Percentiles rank a stretch among this genome's conserved stretches.
phyloP scores from a whole-genome alignment of 768 basidiomycete genomes.

The Hirschioporus abietinus region DNA sequence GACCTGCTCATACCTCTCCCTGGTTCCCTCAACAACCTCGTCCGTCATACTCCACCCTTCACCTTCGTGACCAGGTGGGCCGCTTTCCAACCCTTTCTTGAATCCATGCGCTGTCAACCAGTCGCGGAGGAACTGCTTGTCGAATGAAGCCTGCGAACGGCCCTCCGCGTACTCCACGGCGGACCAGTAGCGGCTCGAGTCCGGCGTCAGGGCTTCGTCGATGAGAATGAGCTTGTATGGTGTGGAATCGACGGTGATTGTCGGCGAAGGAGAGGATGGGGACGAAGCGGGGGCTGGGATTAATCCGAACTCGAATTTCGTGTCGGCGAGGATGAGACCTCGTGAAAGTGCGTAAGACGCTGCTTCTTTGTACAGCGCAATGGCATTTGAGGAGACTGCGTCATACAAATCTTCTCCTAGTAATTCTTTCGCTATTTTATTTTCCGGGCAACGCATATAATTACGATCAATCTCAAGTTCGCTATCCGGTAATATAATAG shows the following conservation, averaged over 20 bases:
- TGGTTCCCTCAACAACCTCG: slow-evolving; percentile 72
- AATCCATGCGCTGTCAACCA: slow-evolving; percentile 77
- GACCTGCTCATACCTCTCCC: slow-evolving; percentile 74
- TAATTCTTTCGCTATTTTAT: slow-evolving; percentile 48
- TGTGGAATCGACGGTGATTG: slow-evolving; percentile 14
- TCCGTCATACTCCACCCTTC: slow-evolving; percentile 78
- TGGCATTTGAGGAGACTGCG: slow-evolving; percentile 51
- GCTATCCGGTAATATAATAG: neutral
- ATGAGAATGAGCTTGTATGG: slow-evolving; percentile 66
- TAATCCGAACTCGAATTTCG: slow-evolving; percentile 98
- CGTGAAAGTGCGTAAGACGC: slow-evolving; percentile 64
- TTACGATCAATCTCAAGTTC: neutral
- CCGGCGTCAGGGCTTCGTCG: slow-evolving; percentile 96
- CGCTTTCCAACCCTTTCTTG: slow-evolving; percentile 71
- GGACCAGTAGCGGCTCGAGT: slow-evolving; percentile 98
- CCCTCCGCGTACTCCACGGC: slow-evolving; percentile 67
- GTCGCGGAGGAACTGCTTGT: slow-evolving; percentile 94
- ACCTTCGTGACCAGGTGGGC: slow-evolving; percentile 56
- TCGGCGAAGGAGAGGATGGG: slow-evolving; percentile 12
- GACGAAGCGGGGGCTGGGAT: slow-evolving; percentile 29
- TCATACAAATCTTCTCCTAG: slow-evolving; percentile 62
- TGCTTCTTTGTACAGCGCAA: slow-evolving; percentile 69
- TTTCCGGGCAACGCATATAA: neutral
- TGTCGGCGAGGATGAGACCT: slow-evolving; percentile 94
- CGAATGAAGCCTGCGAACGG: slow-evolving; percentile 80